Percentiles rank a stretch among this genome's conserved stretches.
These are phyloP conservation scores for Nannochloropsis gaditana DNA, from an alignment of 108 stramenopile species.

Conservation along the genomic window DNA sequence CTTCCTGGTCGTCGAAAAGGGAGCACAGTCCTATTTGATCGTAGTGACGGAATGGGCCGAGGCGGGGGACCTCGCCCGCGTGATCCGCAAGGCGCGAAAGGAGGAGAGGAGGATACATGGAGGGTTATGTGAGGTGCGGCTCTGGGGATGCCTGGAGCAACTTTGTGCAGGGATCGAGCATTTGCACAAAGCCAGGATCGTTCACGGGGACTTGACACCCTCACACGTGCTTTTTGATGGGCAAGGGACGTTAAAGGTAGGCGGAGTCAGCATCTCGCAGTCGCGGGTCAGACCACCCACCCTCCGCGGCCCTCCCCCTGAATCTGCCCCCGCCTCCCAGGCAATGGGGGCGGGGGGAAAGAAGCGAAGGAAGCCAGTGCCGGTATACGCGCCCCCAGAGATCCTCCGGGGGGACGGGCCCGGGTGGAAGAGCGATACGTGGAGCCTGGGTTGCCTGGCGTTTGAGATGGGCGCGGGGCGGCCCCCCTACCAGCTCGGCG, in stretches of 20 bases:
- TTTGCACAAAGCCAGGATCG: conserved; percentile 51
- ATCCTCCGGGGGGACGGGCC: conserved; percentile 61
- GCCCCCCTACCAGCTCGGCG: conserved; percentile 54
- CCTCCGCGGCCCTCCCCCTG: too few relatives aligned
- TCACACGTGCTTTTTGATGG: conserved; percentile 56
- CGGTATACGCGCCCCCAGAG: conserved; percentile 56
- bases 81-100: background rate
- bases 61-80: conserved; percentile 57
- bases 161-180: conserved; percentile 41
- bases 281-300: background rate
- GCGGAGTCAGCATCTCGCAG: conserved; percentile 47
- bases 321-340: background rate
- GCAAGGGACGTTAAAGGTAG: conserved; percentile 57
- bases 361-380: conserved; percentile 49
- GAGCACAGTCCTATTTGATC: conserved; percentile 28
- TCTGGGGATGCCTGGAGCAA: conserved; percentile 55
- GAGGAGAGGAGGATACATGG: background rate
- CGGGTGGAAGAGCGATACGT: conserved; percentile 60
- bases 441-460: conserved; percentile 61
- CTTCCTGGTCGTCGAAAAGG: conserved; percentile 29
- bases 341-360: conserved; percentile 34
- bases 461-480: conserved; percentile 62
- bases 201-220: conserved; percentile 59
- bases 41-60: conserved; percentile 53
- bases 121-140: conserved; percentile 49